Conservation (phyloP, 306 rosid species). For the Cucumis melo region DNA sequence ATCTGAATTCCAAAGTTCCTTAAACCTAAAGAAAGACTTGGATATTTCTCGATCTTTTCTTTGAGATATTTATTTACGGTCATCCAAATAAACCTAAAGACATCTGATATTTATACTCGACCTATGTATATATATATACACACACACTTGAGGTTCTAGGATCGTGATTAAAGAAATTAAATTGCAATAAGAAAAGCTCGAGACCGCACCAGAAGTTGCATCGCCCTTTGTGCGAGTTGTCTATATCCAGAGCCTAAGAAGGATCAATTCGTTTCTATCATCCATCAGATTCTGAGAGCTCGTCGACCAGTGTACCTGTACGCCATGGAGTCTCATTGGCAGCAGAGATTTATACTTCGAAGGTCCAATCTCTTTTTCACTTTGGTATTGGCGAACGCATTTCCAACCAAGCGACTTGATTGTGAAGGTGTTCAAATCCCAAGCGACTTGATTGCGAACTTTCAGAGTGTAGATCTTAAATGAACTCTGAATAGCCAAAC, state of each 20-base stretch:
- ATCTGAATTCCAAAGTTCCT: too few species aligned
- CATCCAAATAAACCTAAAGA: too few species aligned
- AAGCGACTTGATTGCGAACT: too few species aligned
- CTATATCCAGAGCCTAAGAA: neutral
- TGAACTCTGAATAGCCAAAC: too few species aligned
- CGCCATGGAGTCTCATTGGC: neutral
- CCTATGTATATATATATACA: too few species aligned
- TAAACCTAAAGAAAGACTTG: too few species aligned
- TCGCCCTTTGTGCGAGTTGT: neutral
- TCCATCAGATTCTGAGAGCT: neutral
- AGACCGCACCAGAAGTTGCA: neutral
- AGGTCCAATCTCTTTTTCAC: neutral
- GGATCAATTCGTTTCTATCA: neutral
- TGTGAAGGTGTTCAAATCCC: neutral
- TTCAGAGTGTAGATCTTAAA: too few species aligned
- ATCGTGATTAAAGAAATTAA: neutral
- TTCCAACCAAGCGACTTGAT: neutral
- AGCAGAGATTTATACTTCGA: neutral
- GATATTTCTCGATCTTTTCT: too few species aligned
- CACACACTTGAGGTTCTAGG: too few species aligned
- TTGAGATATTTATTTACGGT: too few species aligned
- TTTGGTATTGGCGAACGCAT: neutral
- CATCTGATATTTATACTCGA: too few species aligned
- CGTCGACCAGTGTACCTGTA: neutral
- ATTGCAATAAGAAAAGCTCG: neutral